phyloP scores from a whole-genome alignment of 768 basidiomycete species.

The Lactifluus piperatus region DNA sequence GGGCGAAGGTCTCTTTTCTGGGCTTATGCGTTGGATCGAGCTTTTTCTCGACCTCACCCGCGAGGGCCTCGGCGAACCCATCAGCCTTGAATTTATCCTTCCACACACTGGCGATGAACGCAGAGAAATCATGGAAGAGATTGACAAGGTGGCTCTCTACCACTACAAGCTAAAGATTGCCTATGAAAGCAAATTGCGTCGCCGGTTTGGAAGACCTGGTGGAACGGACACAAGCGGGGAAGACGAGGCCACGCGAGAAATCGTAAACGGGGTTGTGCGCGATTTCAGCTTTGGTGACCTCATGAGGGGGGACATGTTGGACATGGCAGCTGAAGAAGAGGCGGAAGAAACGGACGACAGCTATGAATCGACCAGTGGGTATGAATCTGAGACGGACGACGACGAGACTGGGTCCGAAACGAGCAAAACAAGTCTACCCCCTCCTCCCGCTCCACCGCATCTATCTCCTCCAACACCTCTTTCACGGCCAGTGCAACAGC shows the following conservation, averaged over 20 bases:
- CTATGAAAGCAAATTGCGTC: conserved; percentile 86
- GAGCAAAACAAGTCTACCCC: conserved; percentile 12
- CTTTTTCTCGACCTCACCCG: conserved; percentile 85
- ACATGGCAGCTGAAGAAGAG: conserved; percentile 61
- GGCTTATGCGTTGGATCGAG: conserved; percentile 95
- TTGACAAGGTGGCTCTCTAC: conserved; percentile 84
- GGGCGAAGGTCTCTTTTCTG: conserved; percentile 88
- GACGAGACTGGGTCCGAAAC: conserved; percentile 21
- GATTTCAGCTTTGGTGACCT: conserved; percentile 80
- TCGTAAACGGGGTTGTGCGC: conserved; percentile 73
- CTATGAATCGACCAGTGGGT: conserved; percentile 32
- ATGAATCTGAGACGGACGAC: conserved; percentile 34
- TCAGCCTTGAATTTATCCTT: conserved; percentile 84
- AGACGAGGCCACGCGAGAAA: conserved; percentile 72
- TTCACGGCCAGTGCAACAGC: background rate
- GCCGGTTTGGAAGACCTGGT: conserved; percentile 59
- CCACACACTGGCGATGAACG: conserved; percentile 78
- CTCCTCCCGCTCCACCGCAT: background rate
- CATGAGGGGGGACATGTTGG: conserved; percentile 68
- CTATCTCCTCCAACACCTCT: background rate
- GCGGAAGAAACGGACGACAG: conserved; percentile 38
- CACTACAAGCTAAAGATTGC: conserved; percentile 92
- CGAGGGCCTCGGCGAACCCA: conserved; percentile 64
- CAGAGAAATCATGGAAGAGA: conserved; percentile 66
- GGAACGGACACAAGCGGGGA: conserved; percentile 53